phyloP scores from a whole-genome alignment of 139 green algal genomes.

The Chlamydomonas sp. region DNA sequence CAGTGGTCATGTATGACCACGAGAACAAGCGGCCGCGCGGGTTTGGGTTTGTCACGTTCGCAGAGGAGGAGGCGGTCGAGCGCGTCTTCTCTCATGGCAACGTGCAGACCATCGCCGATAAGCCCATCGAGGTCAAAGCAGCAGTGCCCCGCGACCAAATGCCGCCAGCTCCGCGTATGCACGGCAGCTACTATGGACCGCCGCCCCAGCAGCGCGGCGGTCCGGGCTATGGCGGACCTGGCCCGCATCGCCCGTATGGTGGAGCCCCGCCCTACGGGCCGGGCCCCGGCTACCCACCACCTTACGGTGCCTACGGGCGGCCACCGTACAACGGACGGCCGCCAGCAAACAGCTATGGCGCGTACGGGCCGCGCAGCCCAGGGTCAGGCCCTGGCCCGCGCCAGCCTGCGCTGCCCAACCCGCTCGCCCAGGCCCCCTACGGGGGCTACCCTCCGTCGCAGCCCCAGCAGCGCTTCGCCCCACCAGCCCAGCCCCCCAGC shows the following conservation, averaged over 20 bases:
- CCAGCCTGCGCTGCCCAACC: neutral
- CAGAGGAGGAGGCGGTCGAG: conserved; percentile 89
- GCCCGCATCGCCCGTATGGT: conserved; percentile 24
- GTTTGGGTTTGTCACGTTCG: conserved; percentile 98
- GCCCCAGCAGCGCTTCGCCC: conserved; percentile 15
- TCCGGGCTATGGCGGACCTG: neutral
- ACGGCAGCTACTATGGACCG: conserved; percentile 29
- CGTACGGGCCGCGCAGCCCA: conserved; percentile 18
- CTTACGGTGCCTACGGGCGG: conserved; percentile 15
- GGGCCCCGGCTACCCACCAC: conserved; percentile 20
- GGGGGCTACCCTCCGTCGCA: conserved; percentile 9
- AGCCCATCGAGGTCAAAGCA: conserved; percentile 94
- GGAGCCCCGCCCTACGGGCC: conserved; percentile 19
- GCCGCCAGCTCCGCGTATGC: conserved; percentile 51
- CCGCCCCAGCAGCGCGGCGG: conserved; percentile 27
- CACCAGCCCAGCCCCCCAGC: neutral
- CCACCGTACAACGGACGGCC: conserved; percentile 11
- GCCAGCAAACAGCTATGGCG: conserved; percentile 17
- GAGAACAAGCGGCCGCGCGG: conserved; percentile 91
- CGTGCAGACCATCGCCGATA: conserved; percentile 94
- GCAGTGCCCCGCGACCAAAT: conserved; percentile 91
- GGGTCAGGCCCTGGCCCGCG: conserved; percentile 2
- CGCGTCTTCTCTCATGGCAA: conserved; percentile 80
- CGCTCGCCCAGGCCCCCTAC: neutral
- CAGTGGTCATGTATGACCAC: conserved; percentile 97